Evolutionary conservation across 2,329 filamentous ascomycete genomes (phyloP), one percentile per base, ranked within the genome.

Genomic region (Alternaria incomplexa): DNA sequence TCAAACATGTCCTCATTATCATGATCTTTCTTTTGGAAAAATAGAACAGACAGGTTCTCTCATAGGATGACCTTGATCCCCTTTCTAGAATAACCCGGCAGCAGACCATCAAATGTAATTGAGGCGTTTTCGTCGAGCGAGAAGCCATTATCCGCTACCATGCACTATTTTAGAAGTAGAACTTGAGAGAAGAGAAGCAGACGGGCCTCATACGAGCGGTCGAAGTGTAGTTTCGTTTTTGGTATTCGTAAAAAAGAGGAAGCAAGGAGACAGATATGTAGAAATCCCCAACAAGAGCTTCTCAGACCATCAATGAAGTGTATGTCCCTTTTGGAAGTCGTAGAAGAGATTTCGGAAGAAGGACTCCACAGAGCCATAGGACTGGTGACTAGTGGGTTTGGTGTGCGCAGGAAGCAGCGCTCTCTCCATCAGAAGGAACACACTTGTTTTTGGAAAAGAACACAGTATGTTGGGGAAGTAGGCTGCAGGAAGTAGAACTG

Each of bases 101-200:
- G 30, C 7, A 4, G 30, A 32, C 30, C 4, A 32, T 32, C 0
- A 2, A 2, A 3, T 3, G 0, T 32, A 4, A 0, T 4, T 0
- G 30, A 32, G 13, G 6, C 2, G 13, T 2, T 32, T 36, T 15
- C 3, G 32, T 36, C 0, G 32, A 36, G 15, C 32, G 0, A 36
- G 15, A 36, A 36, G 4, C 7, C 15, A 36, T 36, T 3, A n/a
- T 0, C 30, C 13, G 32, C 32, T 36, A 1, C 1, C 3, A 2
- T n/a, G 15, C 4, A 1, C 30, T n/a, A 9, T 8, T 32, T 8
- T 32, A 3, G 13, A 32, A 36, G 30, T 15, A 36, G 0, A 15
- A 3, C 0, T 5, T 5, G 32, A 36, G 32, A n/a, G 13, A 9
- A 36, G 7, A 5, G 7, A 36, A 7, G 4, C 32, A 36, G 32